Evolutionary conservation across 1,284 basidiomycete genomes (phyloP), one percentile per base, ranked within the genome.

Genomic region (Leccinum pallidistipes): DNA sequence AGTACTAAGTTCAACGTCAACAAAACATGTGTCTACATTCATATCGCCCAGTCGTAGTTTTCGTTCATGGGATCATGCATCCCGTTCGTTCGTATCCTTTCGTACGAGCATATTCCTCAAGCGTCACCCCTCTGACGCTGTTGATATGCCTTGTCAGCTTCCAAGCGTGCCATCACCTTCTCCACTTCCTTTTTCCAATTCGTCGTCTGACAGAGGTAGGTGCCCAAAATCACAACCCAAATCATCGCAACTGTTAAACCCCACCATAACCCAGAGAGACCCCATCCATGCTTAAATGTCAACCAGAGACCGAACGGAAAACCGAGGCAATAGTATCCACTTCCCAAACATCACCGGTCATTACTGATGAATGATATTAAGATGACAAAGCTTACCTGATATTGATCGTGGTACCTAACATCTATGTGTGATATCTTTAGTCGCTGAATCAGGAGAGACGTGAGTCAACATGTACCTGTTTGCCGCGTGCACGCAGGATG

Each of bases 401-500:
- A 68, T 90, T 90, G 38, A 91, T 75, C 29, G 87, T 60, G 2
- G 88, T 88, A 12, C 88, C 88, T 1, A 83, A 80, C 60, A 84
- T 81, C 81, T 88, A 61, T 14, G 31, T 21, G 32, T 3, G 29
- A 5, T 5, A n/a, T 18, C 49, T 36, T 67, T 18, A 56, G 57
- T 32, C 32, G 36, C 2, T 36, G 24, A 21, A 62, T n/a, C 50
- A 18, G 5, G 6, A 4, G 21, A 12, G 34, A 36, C 18, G 32
- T 36, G 12, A 2, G 11, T 49, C 16, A 14, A 40, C 16, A 55
- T 75, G 6, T 58, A 81, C 83, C 74, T 88, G 88, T 74, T 90
- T 88, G 2, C 94, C 94, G 29, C 86, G 79, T 1, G 92, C 87
- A 50, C 94, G 84, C 51, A 97, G 77, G 64, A 96, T 85, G 3